These are phyloP conservation scores for Platanthera zijinensis DNA, from an alignment of 106 monocot genomes.

Conservation along the genomic window DNA sequence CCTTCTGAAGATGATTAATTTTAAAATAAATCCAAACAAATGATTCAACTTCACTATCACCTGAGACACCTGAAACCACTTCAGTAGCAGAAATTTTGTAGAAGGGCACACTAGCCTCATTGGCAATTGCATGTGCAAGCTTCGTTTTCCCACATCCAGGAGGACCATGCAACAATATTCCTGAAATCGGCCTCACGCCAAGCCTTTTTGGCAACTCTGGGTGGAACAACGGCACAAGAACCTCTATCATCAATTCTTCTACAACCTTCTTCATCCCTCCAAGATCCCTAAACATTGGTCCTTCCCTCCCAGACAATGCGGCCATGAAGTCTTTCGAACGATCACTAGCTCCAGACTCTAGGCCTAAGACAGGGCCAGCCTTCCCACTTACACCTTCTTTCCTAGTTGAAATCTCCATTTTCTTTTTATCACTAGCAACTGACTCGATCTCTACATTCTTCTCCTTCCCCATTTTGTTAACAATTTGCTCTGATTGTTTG, in stretches of 20 bases:
- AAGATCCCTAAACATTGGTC: constrained; percentile 72
- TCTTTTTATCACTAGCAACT: constrained; percentile 23
- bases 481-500: constrained; percentile 6
- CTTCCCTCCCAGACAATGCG: constrained; percentile 12
- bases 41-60: constrained; percentile 19
- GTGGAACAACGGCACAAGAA: constrained; percentile 72
- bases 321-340: not conserved
- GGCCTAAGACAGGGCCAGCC: not conserved
- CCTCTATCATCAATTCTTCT: constrained; percentile 77
- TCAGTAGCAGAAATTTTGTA: constrained; percentile 85
- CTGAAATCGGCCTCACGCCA: constrained; percentile 68
- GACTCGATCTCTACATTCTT: constrained; percentile 50
- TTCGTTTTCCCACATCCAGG: constrained; percentile 95
- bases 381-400: constrained; percentile 6
- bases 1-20: too few species aligned
- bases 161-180: constrained; percentile 79
- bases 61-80: constrained; percentile 79
- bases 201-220: constrained; percentile 52
- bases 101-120: constrained; percentile 83
- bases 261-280: constrained; percentile 69
- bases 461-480: constrained; percentile 12
- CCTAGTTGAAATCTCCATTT: not conserved
- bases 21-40: not conserved
- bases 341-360: not conserved
- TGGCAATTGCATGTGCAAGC: constrained; percentile 91